phyloP scores from a whole-genome alignment of 78 protist species.

The Isochrysis galbana region DNA sequence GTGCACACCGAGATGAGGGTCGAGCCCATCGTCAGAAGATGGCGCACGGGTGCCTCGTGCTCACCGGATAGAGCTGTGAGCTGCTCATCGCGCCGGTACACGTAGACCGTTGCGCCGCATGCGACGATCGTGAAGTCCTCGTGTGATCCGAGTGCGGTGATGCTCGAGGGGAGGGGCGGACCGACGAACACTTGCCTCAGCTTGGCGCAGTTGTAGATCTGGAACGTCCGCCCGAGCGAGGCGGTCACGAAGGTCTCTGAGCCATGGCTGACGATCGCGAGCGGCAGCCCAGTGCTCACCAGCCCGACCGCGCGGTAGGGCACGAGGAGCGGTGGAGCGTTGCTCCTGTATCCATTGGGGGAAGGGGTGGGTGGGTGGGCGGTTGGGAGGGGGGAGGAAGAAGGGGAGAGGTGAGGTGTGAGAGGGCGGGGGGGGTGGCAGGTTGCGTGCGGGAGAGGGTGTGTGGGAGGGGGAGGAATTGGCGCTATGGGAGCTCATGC shows the following conservation, averaged over 20 bases:
- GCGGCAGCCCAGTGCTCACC: background rate
- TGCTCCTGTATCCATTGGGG: too few relatives aligned
- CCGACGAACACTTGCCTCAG: slow-evolving; percentile 12
- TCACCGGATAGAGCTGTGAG: background rate
- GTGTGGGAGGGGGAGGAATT: too few relatives aligned
- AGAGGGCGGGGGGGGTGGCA: too few relatives aligned
- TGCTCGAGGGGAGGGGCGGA: background rate
- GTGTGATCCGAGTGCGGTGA: background rate
- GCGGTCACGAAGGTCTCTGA: slow-evolving; percentile 29
- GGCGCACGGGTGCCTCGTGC: background rate
- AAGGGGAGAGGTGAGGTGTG: too few relatives aligned
- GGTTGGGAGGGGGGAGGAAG: too few relatives aligned
- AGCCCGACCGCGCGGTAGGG: slow-evolving; percentile 25
- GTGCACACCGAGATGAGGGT: background rate
- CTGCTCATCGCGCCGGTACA: background rate
- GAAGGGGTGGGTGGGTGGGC: too few relatives aligned
- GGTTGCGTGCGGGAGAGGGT: too few relatives aligned
- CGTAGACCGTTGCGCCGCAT: background rate
- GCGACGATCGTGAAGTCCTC: background rate
- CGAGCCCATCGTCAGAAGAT: background rate
- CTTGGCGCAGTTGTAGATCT: background rate
- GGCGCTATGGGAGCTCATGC: too few relatives aligned
- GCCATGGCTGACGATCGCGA: background rate
- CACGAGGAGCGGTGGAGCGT: background rate
- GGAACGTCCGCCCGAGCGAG: slow-evolving; percentile 18